Base-by-base conservation (phyloP, 768 basidiomycete species). In the Suillus subalutaceus region DNA sequence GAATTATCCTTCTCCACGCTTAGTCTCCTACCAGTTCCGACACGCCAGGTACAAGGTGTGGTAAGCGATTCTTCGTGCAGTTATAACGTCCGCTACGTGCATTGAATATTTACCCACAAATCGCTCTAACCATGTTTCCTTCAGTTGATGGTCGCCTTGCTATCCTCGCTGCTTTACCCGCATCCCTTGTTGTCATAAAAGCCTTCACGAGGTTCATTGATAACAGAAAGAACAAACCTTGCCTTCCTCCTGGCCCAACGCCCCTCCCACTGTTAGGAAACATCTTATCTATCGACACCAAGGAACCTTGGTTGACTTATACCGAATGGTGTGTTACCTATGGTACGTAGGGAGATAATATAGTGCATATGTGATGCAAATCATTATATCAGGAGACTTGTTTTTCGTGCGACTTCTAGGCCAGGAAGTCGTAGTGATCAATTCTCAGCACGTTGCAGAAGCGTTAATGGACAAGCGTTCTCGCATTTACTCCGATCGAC, bases 161-260 rank as follows among this genome's bases (percentile, higher is more conserved):
- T 18, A 30, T 53, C 26, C 16, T 53, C 30, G 26, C 52, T 1
- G 30, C 6, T 26, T 52, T 52, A 26, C 50, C 26, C 12, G 26
- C 15, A 15, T 53, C 30, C 30, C 7, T 53, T 30, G 26, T 8
- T 18, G 16, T 18, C 26, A 18, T 53, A 15, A 53, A 2, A 16
- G 16, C 7, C 1, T 1, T 53, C 30, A 8, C 1, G 16, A 8
- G 52, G 26, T 30, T 30, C 16, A 18, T 30, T 4, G 1, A 16
- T 26, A 53, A 30, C 2, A 30, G 26, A 53, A 26, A 16, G 15
- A 9, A 30, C 30, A 53, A 30, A 6, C 15, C 15, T 16, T 35
- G 63, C 68, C 79, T 77, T 46, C 85, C 84, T 12, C 85, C 85
- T 59, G 86, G 86, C 12, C 86, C 85, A 4, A 77, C 72, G 44